Percentiles rank a stretch among this genome's conserved stretches.
Evolutionary conservation across 306 rosid genomes (phyloP).

Genomic region (Leucaena leucocephala): DNA sequence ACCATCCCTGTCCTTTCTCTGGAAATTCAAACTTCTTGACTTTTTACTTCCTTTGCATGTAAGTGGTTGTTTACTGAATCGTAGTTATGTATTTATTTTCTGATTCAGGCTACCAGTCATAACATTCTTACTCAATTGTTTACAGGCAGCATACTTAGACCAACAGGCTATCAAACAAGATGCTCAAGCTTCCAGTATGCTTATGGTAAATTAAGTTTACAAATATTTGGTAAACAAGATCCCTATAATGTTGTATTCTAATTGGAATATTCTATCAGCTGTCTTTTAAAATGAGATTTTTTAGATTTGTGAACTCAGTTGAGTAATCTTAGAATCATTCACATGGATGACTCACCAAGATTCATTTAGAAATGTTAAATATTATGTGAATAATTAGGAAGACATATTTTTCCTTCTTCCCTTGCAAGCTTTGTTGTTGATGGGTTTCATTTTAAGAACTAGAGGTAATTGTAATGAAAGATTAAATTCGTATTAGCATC

Average conservation of each 20-base stretch:
- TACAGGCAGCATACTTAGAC: conserved; percentile 84
- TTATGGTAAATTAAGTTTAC: conserved; percentile 69
- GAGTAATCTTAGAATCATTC: conserved; percentile 16
- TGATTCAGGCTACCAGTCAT: conserved; percentile 20
- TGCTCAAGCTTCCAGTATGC: conserved; percentile 59
- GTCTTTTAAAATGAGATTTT: conserved; percentile 19
- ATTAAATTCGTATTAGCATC: conserved; percentile 49
- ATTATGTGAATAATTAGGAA: conserved; percentile 32
- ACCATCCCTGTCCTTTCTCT: conserved; percentile 26
- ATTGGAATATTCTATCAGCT: background rate
- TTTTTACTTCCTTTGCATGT: conserved; percentile 81
- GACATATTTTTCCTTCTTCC: conserved; percentile 6
- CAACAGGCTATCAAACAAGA: conserved; percentile 48
- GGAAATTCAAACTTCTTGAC: conserved; percentile 74
- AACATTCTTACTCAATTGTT: conserved; percentile 37
- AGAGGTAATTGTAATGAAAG: conserved; percentile 20
- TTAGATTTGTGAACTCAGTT: conserved; percentile 20
- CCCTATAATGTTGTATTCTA: conserved; percentile 13
- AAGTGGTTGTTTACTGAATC: conserved; percentile 38
- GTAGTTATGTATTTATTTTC: conserved; percentile 16
- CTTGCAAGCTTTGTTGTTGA: conserved; percentile 20
- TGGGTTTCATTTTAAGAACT: conserved; percentile 5
- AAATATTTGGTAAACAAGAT: conserved; percentile 18
- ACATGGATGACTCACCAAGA: background rate
- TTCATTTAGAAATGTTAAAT: background rate